phyloP scores from a whole-genome alignment of 257 asterid genomes.

The Plantago ovata region DNA sequence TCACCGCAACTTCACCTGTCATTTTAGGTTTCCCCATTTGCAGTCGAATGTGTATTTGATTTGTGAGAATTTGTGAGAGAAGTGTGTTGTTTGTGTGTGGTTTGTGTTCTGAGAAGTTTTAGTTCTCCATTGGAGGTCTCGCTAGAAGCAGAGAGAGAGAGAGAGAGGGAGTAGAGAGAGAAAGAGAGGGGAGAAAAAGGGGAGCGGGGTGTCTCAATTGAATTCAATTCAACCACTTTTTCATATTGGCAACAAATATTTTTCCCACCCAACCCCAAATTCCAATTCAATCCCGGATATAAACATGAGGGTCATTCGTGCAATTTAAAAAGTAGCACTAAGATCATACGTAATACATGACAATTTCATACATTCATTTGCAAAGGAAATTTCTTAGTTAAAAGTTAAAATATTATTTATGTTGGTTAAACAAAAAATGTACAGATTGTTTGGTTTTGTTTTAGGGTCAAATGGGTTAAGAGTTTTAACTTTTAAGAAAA shows the following conservation, averaged over 20 bases:
- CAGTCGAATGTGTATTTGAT: too few relatives aligned
- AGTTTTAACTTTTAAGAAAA: too few relatives aligned
- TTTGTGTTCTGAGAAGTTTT: too few relatives aligned
- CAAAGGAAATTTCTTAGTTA: too few relatives aligned
- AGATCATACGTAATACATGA: too few relatives aligned
- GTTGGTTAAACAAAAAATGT: too few relatives aligned
- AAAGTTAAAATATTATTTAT: too few relatives aligned
- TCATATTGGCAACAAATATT: neutral
- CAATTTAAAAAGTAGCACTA: too few relatives aligned
- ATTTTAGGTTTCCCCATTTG: constrained; percentile 41
- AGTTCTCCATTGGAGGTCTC: neutral
- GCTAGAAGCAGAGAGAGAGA: neutral
- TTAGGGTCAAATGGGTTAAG: too few relatives aligned
- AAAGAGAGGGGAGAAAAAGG: constrained; percentile 7
- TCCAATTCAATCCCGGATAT: neutral
- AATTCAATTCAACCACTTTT: constrained; percentile 9
- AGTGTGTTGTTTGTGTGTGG: constrained; percentile 47
- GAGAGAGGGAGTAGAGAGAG: constrained; percentile 9
- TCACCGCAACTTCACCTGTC: constrained; percentile 44
- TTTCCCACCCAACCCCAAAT: neutral
- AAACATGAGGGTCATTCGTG: too few relatives aligned
- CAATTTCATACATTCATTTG: too few relatives aligned
- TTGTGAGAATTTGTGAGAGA: neutral
- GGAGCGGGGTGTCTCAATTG: neutral
- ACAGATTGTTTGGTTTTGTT: too few relatives aligned